Percentiles rank a stretch among this genome's conserved stretches.
phyloP scores from a whole-genome alignment of 2,329 filamentous ascomycete genomes.

The Aureobasidium sp. region DNA sequence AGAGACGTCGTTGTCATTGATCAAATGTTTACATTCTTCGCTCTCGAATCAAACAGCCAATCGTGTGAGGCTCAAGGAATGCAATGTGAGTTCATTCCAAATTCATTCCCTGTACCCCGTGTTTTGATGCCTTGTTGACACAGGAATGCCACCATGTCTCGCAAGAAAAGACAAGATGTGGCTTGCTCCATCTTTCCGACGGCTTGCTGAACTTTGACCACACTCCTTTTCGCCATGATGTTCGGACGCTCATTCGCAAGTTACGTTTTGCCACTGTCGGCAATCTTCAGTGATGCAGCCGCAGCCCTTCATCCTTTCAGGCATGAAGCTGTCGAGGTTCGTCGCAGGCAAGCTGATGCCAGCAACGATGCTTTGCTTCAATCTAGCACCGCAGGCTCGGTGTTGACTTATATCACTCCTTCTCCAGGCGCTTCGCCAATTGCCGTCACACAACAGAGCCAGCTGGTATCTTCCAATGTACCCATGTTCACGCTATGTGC shows the following conservation, averaged over 20 bases:
- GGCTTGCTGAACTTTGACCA: background rate
- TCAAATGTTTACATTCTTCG: background rate
- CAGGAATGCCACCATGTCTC: background rate
- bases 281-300: conserved; percentile 7
- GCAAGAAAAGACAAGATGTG: conserved; percentile 5
- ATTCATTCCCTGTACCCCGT: background rate
- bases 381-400: conserved; percentile 14
- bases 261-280: background rate
- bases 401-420: conserved; percentile 32
- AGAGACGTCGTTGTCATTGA: background rate
- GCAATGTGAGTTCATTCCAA: background rate
- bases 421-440: conserved; percentile 35
- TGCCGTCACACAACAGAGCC: conserved; percentile 34
- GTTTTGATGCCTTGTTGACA: background rate
- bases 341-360: conserved; percentile 19
- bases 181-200: background rate
- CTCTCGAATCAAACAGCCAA: background rate
- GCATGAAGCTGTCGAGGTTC: conserved; percentile 24
- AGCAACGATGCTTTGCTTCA: conserved; percentile 11
- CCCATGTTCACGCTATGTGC: conserved; percentile 36
- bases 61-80: background rate
- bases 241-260: background rate
- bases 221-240: background rate
- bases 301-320: conserved; percentile 20
- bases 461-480: conserved; percentile 35